These are phyloP conservation scores for Calocybe gangraenosa DNA, from an alignment of 768 basidiomycete species.

Conservation along the genomic window DNA sequence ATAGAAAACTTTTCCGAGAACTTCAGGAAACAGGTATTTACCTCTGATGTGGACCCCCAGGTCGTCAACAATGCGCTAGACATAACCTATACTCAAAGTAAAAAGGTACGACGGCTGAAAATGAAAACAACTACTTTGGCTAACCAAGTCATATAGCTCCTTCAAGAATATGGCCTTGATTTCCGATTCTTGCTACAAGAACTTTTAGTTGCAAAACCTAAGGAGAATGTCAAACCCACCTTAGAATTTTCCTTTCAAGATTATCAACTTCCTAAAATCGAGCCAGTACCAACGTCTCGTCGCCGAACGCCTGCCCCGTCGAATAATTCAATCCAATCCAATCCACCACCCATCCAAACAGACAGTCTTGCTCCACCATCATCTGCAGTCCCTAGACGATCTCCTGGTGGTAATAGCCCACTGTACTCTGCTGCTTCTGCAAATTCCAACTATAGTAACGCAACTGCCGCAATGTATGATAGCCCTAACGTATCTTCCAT, in stretches of 20 bases:
- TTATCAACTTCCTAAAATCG: constrained; percentile 24
- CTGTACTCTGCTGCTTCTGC: constrained; percentile 16
- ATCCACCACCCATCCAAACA: constrained; percentile 5
- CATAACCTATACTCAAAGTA: constrained; percentile 77
- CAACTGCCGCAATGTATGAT: constrained; percentile 11
- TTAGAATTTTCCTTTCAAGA: constrained; percentile 28
- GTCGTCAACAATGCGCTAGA: constrained; percentile 75
- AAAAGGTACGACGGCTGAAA: constrained; percentile 54
- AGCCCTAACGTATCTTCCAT: constrained; percentile 12
- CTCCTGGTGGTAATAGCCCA: constrained; percentile 16
- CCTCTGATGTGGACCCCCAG: constrained; percentile 65
- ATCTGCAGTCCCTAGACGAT: constrained; percentile 14
- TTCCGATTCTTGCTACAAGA: constrained; percentile 88
- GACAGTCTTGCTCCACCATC: constrained; percentile 14
- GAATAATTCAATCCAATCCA: not conserved
- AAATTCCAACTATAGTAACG: constrained; percentile 8
- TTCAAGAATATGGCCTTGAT: constrained; percentile 92
- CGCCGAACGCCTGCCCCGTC: constrained; percentile 12
- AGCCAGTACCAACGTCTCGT: constrained; percentile 17
- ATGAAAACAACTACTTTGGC: not conserved
- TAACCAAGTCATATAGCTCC: constrained; percentile 43
- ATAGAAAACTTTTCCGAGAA: constrained; percentile 79
- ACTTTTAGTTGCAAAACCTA: constrained; percentile 53
- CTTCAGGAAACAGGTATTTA: constrained; percentile 90
- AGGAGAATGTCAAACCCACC: constrained; percentile 25